These are phyloP conservation scores for Kazachstania viticola DNA, from an alignment of 805 yeast genomes.

Conservation along the genomic window DNA sequence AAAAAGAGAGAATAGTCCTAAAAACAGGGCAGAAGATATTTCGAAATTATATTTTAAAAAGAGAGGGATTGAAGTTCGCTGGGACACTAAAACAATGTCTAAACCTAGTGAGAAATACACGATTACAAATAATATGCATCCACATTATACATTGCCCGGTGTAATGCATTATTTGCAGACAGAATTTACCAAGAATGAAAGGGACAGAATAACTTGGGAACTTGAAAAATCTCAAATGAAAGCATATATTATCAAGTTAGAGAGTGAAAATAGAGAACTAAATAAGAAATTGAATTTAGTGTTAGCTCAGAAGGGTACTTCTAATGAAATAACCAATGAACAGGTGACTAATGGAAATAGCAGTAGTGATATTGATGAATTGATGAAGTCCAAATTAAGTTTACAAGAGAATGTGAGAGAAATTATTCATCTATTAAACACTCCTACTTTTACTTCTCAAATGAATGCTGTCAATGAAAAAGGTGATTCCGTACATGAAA, in stretches of 20 bases:
- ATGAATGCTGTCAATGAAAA: conserved; percentile 15
- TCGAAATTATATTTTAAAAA: too few relatives aligned
- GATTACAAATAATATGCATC: conserved; percentile 10
- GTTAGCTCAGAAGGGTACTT: conserved; percentile 5
- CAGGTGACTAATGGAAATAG: neutral
- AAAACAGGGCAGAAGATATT: too few relatives aligned
- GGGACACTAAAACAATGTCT: too few relatives aligned
- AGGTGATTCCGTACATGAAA: conserved; percentile 10
- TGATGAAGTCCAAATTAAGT: conserved; percentile 15
- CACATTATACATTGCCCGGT: conserved; percentile 31
- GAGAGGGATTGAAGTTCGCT: too few relatives aligned
- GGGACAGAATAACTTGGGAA: conserved; percentile 49
- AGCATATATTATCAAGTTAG: conserved; percentile 37
- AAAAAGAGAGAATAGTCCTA: too few relatives aligned
- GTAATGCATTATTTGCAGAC: conserved; percentile 53
- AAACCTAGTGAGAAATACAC: too few relatives aligned
- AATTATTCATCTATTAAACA: conserved; percentile 23
- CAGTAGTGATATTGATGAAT: conserved; percentile 2
- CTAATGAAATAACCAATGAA: neutral
- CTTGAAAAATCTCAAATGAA: conserved; percentile 51
- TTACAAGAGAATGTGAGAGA: conserved; percentile 27
- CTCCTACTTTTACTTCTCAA: conserved; percentile 18
- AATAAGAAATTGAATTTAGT: too few relatives aligned
- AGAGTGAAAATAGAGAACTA: conserved; percentile 39
- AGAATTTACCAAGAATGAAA: conserved; percentile 51